Evolutionary conservation across 2,329 filamentous ascomycete species (phyloP), one percentile per base, ranked within the genome.

Genomic region (Ascochyta rabiei): DNA sequence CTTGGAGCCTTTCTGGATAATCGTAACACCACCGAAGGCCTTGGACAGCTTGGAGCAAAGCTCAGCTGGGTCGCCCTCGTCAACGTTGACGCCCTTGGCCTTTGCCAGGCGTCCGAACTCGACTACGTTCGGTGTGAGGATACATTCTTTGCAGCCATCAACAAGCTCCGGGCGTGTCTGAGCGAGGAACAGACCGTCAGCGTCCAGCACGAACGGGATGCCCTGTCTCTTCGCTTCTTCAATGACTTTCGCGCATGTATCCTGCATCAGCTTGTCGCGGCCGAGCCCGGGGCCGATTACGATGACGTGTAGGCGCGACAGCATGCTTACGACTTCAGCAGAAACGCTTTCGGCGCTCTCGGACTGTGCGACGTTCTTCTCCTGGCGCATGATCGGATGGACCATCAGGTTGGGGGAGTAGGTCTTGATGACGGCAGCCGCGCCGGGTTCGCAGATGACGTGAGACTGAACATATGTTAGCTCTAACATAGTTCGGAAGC

Each of bases 341-440:
- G 90, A 85, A 42, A 96, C 82, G 48, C 79, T 80, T 1, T 89
- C 82, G 62, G 85, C 81, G 12, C 80, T 79, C 51, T 88, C 84
- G 48, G 81, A 76, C 43, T 79, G 75, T 21, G 77, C 73, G 48
- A 84, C 77, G 64, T 85, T 81, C 63, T 84, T 82, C 40, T 86
- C 85, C 76, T 95, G 91, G 26, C 91, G 89, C 86, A 99, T 93
- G 63, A 97, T 85, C 0, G 95, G 95, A 75, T 98, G 95, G 10
- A 99, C 95, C 93, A 99, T 99, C 24, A 99, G 82, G 74, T 98
- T 97, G 2, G 95, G 95, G 18, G 93, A 97, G 80, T 98, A 99
- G 4, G 91, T 91, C 80, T 99, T 99, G 78, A 99, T 96, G 33
- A 97, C 93, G 69, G 80, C 72, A 53, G 76, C 91, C 2, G 95